phyloP scores from a whole-genome alignment of 75 land plant genomes.

The Selaginella tamariscina region DNA sequence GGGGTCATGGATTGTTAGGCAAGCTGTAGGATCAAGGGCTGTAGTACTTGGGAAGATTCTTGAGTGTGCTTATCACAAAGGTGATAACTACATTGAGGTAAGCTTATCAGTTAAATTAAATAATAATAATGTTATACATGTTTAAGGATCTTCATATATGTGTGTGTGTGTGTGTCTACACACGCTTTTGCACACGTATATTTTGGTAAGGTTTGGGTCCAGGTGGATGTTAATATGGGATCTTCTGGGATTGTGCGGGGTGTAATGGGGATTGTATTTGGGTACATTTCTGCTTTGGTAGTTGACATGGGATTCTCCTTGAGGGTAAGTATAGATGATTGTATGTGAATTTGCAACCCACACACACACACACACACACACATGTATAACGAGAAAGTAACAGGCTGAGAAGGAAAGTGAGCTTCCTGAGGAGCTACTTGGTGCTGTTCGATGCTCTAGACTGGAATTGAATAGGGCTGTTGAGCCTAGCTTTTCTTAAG shows the following conservation, averaged over 20 bases:
- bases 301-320: neutral
- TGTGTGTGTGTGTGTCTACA: neutral
- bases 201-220: no score
- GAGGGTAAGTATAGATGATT: neutral
- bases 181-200: no score
- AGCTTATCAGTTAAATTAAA: no score
- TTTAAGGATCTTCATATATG: neutral
- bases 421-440: neutral
- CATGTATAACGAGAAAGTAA: neutral
- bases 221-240: constrained; percentile 1
- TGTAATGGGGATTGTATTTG: neutral
- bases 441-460: neutral
- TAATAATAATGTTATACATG: neutral
- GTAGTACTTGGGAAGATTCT: neutral
- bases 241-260: neutral
- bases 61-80: neutral
- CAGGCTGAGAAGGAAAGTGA: neutral
- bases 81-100: neutral
- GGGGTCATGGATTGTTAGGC: neutral
- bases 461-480: no score
- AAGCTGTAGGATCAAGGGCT: neutral
- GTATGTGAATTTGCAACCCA: no score
- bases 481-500: no score
- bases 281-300: neutral
- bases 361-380: no score